Conservation (phyloP, 108 stramenopile genomes). For the Skeletonema costatum region DNA sequence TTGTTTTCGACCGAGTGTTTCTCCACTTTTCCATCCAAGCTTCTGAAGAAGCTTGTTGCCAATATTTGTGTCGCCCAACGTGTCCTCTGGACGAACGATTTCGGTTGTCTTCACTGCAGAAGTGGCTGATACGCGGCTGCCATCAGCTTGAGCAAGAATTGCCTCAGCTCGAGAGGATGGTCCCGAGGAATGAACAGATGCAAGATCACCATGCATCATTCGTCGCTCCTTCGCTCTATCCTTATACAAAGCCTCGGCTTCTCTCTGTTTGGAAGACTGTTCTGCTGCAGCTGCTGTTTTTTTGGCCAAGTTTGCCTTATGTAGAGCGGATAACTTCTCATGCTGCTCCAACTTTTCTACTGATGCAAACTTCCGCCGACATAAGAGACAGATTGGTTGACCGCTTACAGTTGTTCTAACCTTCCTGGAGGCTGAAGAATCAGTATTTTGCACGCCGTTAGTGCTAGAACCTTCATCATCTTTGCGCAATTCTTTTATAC, state of each 20-base stretch:
- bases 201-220: slow-evolving; percentile 30
- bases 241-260: slow-evolving; percentile 20
- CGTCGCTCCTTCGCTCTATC: slow-evolving; percentile 54
- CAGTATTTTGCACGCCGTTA: background rate
- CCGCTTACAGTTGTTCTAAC: slow-evolving; percentile 59
- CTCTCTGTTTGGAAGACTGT: background rate
- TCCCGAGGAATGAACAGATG: slow-evolving; percentile 1
- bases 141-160: slow-evolving; percentile 28
- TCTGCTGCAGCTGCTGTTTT: slow-evolving; percentile 19
- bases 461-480: background rate
- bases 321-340: slow-evolving; percentile 70
- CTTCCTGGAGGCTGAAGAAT: slow-evolving; percentile 8
- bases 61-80: slow-evolving; percentile 53
- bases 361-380: slow-evolving; percentile 73
- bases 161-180: slow-evolving; percentile 33
- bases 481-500: slow-evolving; percentile 56
- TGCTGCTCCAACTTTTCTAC: slow-evolving; percentile 74
- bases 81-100: slow-evolving; percentile 50
- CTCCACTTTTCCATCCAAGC: slow-evolving; percentile 76
- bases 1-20: slow-evolving; percentile 40
- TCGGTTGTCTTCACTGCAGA: slow-evolving; percentile 13
- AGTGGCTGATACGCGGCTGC: slow-evolving; percentile 8
- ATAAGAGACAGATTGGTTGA: slow-evolving; percentile 77
- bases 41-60: slow-evolving; percentile 86
- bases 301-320: slow-evolving; percentile 75